Conservation (phyloP, 202 grass and related monocot species). For the Hordeum pubiflorum region DNA sequence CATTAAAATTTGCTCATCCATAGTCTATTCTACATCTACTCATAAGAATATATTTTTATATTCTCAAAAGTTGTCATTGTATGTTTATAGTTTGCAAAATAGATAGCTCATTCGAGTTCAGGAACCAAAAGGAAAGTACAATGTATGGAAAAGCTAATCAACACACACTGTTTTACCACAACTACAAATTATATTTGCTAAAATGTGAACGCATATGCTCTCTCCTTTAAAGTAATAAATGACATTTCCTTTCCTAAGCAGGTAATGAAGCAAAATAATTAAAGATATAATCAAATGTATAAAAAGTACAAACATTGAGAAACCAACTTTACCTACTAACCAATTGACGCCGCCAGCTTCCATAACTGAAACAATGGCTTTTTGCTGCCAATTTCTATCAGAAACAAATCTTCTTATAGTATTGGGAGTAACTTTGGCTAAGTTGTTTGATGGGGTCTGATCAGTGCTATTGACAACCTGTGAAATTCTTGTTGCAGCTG, state of each 20-base stretch:
- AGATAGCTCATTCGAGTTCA: no score
- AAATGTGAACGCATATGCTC: not conserved
- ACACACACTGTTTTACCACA: not conserved
- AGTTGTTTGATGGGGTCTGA: slow-evolving; percentile 32
- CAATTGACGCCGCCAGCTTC: slow-evolving; percentile 99
- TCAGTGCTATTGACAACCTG: slow-evolving; percentile 34
- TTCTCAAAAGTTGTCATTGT: not conserved
- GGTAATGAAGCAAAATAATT: not conserved
- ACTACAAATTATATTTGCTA: not conserved
- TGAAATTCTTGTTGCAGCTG: slow-evolving; percentile 39
- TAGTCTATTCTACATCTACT: no score
- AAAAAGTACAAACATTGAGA: slow-evolving; percentile 2
- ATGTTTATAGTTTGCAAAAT: not conserved
- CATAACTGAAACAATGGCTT: slow-evolving; percentile 90
- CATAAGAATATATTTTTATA: no score
- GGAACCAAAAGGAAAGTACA: no score
- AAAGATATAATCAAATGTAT: not conserved
- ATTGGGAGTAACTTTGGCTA: slow-evolving; percentile 27
- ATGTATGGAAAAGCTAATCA: slow-evolving; percentile 8
- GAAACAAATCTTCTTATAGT: slow-evolving; percentile 32
- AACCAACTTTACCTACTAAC: slow-evolving; percentile 87
- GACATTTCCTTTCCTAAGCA: slow-evolving; percentile 3
- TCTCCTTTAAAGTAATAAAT: no score
- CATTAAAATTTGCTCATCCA: no score
- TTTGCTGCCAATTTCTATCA: slow-evolving; percentile 79